These are phyloP conservation scores for Ramularia endophylla DNA, from an alignment of 2,329 filamentous ascomycete species.

Conservation along the genomic window DNA sequence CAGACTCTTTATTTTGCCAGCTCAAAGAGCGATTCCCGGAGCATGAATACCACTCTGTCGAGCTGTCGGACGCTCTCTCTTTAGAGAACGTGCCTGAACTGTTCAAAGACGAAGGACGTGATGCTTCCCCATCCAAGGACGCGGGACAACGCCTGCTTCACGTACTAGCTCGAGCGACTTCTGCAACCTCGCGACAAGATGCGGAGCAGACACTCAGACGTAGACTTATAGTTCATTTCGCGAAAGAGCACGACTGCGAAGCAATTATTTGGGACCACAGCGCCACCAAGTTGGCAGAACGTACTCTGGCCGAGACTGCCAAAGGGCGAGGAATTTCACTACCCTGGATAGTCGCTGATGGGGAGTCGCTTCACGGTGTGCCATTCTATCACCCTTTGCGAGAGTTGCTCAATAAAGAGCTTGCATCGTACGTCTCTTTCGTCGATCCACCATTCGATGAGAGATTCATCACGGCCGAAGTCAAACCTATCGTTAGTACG, in stretches of 20 bases:
- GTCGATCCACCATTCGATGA: constrained; percentile 35
- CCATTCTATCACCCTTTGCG: constrained; percentile 73
- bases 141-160: constrained; percentile 1
- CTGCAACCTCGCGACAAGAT: constrained; percentile 71
- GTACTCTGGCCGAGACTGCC: constrained; percentile 78
- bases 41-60: constrained; percentile 35
- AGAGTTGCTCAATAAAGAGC: constrained; percentile 77
- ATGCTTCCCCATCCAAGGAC: too few relatives aligned
- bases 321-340: constrained; percentile 83
- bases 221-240: constrained; percentile 63
- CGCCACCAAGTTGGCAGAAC: constrained; percentile 80
- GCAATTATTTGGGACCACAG: constrained; percentile 77
- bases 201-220: constrained; percentile 64
- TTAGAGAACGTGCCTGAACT: constrained; percentile 10
- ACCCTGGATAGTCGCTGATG: constrained; percentile 77
- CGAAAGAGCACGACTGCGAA: constrained; percentile 55
- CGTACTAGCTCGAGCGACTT: constrained; percentile 12
- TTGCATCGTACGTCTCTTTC: constrained; percentile 56
- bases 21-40: constrained; percentile 58
- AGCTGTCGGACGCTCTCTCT: constrained; percentile 11
- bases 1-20: constrained; percentile 33
- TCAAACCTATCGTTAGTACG: constrained; percentile 49
- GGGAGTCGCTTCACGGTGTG: constrained; percentile 52
- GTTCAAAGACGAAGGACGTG: constrained; percentile 3
- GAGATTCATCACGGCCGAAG: constrained; percentile 29